Percentiles rank a stretch among this genome's conserved stretches.
phyloP scores from a whole-genome alignment of 176 grass and related monocot species.

The Lolium rigidum region DNA sequence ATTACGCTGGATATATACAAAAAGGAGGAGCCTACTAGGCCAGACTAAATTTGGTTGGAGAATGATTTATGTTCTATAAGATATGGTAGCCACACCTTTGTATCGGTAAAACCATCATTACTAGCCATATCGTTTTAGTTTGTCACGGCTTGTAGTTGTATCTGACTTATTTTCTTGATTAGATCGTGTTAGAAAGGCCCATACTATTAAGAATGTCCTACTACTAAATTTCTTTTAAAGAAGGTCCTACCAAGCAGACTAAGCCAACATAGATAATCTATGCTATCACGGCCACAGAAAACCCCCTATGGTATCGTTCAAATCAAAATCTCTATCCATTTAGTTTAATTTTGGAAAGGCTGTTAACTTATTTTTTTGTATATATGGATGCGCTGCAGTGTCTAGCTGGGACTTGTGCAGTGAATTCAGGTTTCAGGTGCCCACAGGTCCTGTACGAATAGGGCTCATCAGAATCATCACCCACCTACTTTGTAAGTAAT shows the following conservation, averaged over 20 bases:
- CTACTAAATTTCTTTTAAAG: neutral
- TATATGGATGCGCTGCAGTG: neutral
- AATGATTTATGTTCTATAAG: slow-evolving; percentile 14
- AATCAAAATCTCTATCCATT: slow-evolving; percentile 37
- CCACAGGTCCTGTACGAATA: neutral
- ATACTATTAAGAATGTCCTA: neutral
- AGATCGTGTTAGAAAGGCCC: neutral
- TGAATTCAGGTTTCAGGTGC: slow-evolving; percentile 20
- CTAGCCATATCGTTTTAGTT: slow-evolving; percentile 30
- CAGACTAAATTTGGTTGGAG: slow-evolving; percentile 17
- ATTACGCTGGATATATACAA: neutral
- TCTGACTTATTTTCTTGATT: neutral
- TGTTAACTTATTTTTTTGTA: neutral
- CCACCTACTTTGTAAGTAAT: slow-evolving; percentile 23
- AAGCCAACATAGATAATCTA: slow-evolving; percentile 32
- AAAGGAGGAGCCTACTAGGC: slow-evolving; percentile 3
- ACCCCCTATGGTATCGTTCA: slow-evolving; percentile 1
- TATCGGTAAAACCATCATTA: slow-evolving; percentile 38
- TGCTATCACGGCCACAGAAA: neutral
- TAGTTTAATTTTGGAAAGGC: slow-evolving; percentile 8
- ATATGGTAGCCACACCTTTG: slow-evolving; percentile 12
- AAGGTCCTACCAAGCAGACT: neutral
- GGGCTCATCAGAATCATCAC: neutral
- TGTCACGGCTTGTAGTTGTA: neutral
- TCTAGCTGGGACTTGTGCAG: neutral